A percentile compares a stretch with the other conserved stretches of the same genome.
These are phyloP conservation scores for Aspergillus sp. DNA, from an alignment of 2,329 filamentous ascomycete genomes.

Conservation along the genomic window DNA sequence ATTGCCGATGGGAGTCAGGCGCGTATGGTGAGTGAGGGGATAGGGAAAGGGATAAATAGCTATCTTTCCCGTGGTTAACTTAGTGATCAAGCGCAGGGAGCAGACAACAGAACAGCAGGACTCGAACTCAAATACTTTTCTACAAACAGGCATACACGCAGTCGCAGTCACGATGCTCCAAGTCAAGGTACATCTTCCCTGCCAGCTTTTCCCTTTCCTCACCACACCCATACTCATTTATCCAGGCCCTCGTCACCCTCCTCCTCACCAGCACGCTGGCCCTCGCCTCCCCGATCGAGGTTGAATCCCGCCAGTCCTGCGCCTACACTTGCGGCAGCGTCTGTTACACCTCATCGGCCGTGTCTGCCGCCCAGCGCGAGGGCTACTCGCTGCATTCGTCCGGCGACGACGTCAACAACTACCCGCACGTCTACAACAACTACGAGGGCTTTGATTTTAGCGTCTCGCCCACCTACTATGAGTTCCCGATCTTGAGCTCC, in stretches of 20 bases:
- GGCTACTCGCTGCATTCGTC: constrained; percentile 57
- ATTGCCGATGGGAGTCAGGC: not conserved
- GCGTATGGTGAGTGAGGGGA: not conserved
- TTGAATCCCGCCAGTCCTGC: constrained; percentile 47
- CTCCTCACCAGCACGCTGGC: constrained; percentile 30
- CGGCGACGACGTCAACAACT: constrained; percentile 47
- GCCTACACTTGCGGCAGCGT: constrained; percentile 59
- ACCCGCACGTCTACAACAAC: constrained; percentile 66
- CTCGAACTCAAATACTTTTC: not conserved
- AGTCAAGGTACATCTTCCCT: not conserved
- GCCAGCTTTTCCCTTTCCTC: too few species aligned
- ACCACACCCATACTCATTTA: not conserved
- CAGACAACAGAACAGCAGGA: not conserved
- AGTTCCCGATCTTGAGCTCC: constrained; percentile 63
- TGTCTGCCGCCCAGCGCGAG: constrained; percentile 55
- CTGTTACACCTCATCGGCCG: constrained; percentile 56
- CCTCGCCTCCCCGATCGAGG: constrained; percentile 29
- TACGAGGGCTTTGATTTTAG: constrained; percentile 66
- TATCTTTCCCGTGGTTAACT: not conserved
- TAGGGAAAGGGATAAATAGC: not conserved
- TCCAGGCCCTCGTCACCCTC: constrained; percentile 11
- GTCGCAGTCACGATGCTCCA: not conserved
- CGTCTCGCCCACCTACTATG: constrained; percentile 63
- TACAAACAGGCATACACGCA: not conserved
- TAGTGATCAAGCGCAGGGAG: not conserved